Base-by-base conservation (phyloP, 495 filamentous ascomycete species). In the Penicillium subrubescens region DNA sequence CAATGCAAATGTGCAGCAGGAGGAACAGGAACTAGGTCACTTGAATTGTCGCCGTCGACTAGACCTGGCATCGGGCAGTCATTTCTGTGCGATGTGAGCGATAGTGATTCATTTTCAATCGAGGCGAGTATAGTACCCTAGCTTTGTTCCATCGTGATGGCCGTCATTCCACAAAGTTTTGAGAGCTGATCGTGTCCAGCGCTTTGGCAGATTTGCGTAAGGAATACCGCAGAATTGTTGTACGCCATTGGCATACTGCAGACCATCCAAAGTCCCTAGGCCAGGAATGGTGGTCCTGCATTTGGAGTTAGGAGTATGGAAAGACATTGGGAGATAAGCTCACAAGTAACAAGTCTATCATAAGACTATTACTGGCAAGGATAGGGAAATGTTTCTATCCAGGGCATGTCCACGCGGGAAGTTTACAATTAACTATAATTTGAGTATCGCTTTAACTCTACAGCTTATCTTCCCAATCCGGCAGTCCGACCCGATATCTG, bases 171-270 rank as follows among this genome's bases (percentile, higher is more conserved):
- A 74, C 5, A 57, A 44, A 1, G 72, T 74, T n/a, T 67, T 68
- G n/a, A 76, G 34, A 1, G 41, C 35, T n/a, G 74, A 69, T 14
- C 74, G 53, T 15, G 74, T 71, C 70, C 70, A 76, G 19, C 72
- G 68, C 57, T 76, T 76, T 10, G 59, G 0, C 1, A 76, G 57
- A 53, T 52, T 23, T 1, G 70, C 74, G 43, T 76, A 76, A 8
- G 74, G 71, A 57, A 76, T 74, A 1, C 74, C 74, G 33, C 69
- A 70, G 52, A 68, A 76, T 57, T 76, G 74, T 41, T 70, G 74
- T 0, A 74, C 70, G 0, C 69, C 70, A 46, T 70, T 74, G 33
- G 58, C 57, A 54, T 65, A 74, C 60, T 74, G 52, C 3, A 68
- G 59, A 41, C 74, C 74, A 7, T 74, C 67, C 14, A 76, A 48